Conservation (phyloP, 352 stramenopile species). For the Pythium oligandrum region DNA sequence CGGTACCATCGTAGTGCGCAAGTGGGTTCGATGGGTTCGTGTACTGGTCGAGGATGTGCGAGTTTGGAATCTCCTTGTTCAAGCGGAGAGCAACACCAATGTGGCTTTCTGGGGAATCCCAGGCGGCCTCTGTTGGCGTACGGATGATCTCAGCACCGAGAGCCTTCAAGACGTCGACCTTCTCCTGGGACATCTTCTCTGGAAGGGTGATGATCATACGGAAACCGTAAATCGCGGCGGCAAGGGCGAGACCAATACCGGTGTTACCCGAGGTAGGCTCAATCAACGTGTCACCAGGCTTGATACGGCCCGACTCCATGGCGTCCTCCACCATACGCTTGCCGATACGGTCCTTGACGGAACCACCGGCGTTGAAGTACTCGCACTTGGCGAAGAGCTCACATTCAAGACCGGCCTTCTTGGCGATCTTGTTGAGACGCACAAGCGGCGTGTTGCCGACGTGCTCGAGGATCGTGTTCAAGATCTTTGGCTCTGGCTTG, state of each 20-base stretch:
- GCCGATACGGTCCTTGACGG: constrained; percentile 87
- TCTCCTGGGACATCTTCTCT: constrained; percentile 97
- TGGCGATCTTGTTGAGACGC: constrained; percentile 82
- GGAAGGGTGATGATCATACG: constrained; percentile 91
- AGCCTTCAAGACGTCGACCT: constrained; percentile 94
- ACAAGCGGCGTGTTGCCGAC: constrained; percentile 95
- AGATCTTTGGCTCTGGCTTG: constrained; percentile 71
- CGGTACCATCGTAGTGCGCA: constrained; percentile 95
- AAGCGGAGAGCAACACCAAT: constrained; percentile 93
- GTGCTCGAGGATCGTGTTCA: constrained; percentile 91
- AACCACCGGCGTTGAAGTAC: constrained; percentile 92
- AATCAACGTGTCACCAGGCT: constrained; percentile 91
- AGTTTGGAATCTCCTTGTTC: constrained; percentile 93
- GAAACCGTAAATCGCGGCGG: constrained; percentile 96
- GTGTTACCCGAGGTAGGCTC: constrained; percentile 97
- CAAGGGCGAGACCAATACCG: constrained; percentile 96
- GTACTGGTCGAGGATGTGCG: constrained; percentile 96
- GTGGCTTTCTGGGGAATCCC: constrained; percentile 93
- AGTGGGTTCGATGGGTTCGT: constrained; percentile 95
- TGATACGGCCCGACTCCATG: constrained; percentile 82
- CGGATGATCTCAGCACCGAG: constrained; percentile 95
- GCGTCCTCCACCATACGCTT: constrained; percentile 87
- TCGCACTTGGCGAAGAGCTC: constrained; percentile 94
- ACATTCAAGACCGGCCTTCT: constrained; percentile 73
- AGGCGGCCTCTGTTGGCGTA: constrained; percentile 94